Percentiles rank a stretch among this genome's conserved stretches.
phyloP scores from a whole-genome alignment of 1,284 basidiomycete genomes.

The Papiliotrema terrestris region DNA sequence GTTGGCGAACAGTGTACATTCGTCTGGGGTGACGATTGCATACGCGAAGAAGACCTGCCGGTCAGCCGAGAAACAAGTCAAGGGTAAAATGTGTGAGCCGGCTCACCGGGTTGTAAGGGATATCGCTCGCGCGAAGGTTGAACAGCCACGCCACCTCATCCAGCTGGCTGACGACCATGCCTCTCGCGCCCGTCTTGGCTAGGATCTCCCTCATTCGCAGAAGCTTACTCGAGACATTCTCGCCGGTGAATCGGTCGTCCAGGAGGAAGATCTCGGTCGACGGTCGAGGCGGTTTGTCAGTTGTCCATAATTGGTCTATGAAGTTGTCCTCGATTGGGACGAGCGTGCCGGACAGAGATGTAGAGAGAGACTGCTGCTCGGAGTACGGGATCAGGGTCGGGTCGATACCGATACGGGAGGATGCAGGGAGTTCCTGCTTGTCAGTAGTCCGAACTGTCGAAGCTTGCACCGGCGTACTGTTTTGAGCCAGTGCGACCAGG shows the following conservation, averaged over 20 bases:
- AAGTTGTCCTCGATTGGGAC: slow-evolving; percentile 68
- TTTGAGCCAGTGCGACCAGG: slow-evolving; percentile 80
- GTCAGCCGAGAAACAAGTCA: background rate
- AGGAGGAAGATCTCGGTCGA: slow-evolving; percentile 68
- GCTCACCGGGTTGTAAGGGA: slow-evolving; percentile 78
- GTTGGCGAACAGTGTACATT: slow-evolving; percentile 71
- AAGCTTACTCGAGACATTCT: slow-evolving; percentile 66
- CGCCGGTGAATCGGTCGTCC: slow-evolving; percentile 61
- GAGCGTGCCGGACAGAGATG: slow-evolving; percentile 55
- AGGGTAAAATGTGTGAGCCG: no score
- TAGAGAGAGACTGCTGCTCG: slow-evolving; percentile 53
- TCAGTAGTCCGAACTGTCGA: slow-evolving; percentile 3
- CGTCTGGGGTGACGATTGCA: slow-evolving; percentile 68
- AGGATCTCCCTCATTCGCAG: slow-evolving; percentile 63
- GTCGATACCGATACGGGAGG: slow-evolving; percentile 74
- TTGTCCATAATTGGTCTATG: slow-evolving; percentile 74
- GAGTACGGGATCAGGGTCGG: slow-evolving; percentile 63
- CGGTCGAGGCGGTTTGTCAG: slow-evolving; percentile 62
- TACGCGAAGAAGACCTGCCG: slow-evolving; percentile 86
- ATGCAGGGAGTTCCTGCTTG: slow-evolving; percentile 59
- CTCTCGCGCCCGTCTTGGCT: slow-evolving; percentile 61
- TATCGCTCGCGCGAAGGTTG: slow-evolving; percentile 89
- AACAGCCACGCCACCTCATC: slow-evolving; percentile 93
- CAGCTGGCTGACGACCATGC: slow-evolving; percentile 71
- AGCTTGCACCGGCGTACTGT: slow-evolving; percentile 54